These are phyloP conservation scores for Leishmania arabica DNA, from an alignment of 208 protist species.

Conservation along the genomic window DNA sequence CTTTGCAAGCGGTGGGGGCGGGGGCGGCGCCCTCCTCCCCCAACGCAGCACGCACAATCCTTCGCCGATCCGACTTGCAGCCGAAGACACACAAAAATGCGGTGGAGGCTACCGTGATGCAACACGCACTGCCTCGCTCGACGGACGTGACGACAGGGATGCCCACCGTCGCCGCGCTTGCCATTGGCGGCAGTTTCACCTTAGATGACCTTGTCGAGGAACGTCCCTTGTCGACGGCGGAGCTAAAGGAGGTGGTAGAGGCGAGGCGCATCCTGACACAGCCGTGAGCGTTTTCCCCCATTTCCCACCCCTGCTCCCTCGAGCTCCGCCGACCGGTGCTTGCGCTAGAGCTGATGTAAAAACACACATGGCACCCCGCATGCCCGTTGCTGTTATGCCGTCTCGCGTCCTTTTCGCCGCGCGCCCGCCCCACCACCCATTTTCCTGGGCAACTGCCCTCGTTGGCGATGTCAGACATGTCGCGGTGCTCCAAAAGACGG, in stretches of 20 bases:
- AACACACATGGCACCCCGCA: background rate
- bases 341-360: background rate
- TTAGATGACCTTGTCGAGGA: conserved; percentile 31
- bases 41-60: conserved; percentile 38
- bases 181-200: background rate
- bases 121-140: conserved; percentile 37
- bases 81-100: conserved; percentile 13
- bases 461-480: background rate
- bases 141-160: conserved; percentile 24
- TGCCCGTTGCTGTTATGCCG: background rate
- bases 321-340: background rate
- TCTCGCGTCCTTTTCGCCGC: background rate
- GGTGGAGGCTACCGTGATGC: conserved; percentile 3
- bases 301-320: background rate
- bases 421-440: background rate
- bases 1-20: background rate
- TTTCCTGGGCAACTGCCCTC: background rate
- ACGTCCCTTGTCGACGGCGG: conserved; percentile 23
- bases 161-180: background rate
- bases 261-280: conserved; percentile 11
- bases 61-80: conserved; percentile 43
- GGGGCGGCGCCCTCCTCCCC: background rate
- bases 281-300: background rate
- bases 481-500: background rate
- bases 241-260: conserved; percentile 27